Conservation (phyloP, 495 filamentous ascomycete species). For the Aspergillus funiculosus region DNA sequence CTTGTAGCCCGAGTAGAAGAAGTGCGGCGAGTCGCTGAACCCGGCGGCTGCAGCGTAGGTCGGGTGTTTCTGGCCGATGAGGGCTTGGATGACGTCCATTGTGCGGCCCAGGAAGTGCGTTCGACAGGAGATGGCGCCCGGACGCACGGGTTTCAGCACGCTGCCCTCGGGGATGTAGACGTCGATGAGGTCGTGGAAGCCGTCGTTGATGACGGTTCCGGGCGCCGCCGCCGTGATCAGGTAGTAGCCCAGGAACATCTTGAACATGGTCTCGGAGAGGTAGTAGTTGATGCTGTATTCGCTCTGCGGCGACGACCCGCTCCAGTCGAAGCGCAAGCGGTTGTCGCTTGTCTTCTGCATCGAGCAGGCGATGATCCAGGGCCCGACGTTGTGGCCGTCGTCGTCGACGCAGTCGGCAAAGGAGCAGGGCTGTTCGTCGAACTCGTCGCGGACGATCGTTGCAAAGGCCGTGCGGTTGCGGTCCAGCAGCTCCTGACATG, state of each 20-base stretch:
- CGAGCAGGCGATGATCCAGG: conserved; percentile 44
- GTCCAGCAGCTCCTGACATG: conserved; percentile 38
- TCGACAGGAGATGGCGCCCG: conserved; percentile 44
- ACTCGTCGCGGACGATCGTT: conserved; percentile 41
- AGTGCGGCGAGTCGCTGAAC: conserved; percentile 46
- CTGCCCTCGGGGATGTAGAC: conserved; percentile 41
- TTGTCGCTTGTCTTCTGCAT: conserved; percentile 36
- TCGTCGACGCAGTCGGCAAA: conserved; percentile 51
- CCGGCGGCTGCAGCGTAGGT: conserved; percentile 45
- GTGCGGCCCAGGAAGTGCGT: conserved; percentile 44
- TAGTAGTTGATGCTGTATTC: conserved; percentile 47
- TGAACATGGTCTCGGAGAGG: conserved; percentile 47
- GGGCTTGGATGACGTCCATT: conserved; percentile 45
- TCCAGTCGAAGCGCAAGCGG: conserved; percentile 42
- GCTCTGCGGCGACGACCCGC: conserved; percentile 43
- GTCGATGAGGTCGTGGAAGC: conserved; percentile 47
- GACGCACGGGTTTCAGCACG: conserved; percentile 44
- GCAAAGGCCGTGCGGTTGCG: conserved; percentile 41
- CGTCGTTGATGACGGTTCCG: conserved; percentile 41
- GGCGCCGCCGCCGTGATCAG: conserved; percentile 44
- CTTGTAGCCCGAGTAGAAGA: conserved; percentile 49
- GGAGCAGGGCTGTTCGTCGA: conserved; percentile 34
- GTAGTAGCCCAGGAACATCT: conserved; percentile 48
- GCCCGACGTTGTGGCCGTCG: conserved; percentile 45
- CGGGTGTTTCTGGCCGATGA: conserved; percentile 43